phyloP scores from a whole-genome alignment of 2,329 filamentous ascomycete genomes.

The Chrysoporthe cubensis region DNA sequence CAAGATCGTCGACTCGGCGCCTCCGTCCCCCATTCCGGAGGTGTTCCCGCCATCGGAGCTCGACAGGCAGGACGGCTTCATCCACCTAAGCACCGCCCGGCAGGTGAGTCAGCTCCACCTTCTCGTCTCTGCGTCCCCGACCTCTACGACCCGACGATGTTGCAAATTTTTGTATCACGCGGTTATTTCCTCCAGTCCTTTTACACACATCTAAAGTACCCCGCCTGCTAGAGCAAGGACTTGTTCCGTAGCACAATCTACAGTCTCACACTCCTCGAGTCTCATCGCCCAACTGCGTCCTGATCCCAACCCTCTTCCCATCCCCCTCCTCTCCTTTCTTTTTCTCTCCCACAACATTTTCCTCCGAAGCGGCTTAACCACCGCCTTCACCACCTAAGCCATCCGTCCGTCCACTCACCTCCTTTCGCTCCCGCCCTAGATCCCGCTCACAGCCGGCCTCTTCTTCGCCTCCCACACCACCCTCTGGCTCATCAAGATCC shows the following conservation, averaged over 20 bases:
- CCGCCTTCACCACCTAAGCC: neutral
- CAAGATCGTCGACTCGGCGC: conserved; percentile 61
- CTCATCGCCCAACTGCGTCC: no score
- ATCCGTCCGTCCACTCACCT: neutral
- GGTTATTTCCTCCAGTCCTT: neutral
- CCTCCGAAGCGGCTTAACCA: no score
- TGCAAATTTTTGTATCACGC: no score
- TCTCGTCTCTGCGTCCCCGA: neutral
- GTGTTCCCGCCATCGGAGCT: conserved; percentile 62
- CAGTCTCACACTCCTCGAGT: no score
- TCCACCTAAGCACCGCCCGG: conserved; percentile 61
- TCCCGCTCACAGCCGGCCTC: conserved; percentile 49
- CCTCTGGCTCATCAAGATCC: conserved; percentile 59
- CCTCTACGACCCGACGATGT: neutral
- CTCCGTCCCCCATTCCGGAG: conserved; percentile 56
- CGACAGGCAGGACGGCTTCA: conserved; percentile 63
- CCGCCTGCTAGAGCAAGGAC: no score
- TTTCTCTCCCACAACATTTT: neutral
- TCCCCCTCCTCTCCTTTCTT: neutral
- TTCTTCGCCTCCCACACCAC: conserved; percentile 46
- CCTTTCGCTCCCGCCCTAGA: conserved; percentile 36
- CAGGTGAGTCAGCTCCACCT: conserved; percentile 47
- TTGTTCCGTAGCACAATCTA: no score
- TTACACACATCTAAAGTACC: no score
- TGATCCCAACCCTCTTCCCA: neutral